Evolutionary conservation across 192 early-diverging fungal genomes (phyloP), one percentile per base, ranked within the genome.

Genomic region (Coemansia sp.): DNA sequence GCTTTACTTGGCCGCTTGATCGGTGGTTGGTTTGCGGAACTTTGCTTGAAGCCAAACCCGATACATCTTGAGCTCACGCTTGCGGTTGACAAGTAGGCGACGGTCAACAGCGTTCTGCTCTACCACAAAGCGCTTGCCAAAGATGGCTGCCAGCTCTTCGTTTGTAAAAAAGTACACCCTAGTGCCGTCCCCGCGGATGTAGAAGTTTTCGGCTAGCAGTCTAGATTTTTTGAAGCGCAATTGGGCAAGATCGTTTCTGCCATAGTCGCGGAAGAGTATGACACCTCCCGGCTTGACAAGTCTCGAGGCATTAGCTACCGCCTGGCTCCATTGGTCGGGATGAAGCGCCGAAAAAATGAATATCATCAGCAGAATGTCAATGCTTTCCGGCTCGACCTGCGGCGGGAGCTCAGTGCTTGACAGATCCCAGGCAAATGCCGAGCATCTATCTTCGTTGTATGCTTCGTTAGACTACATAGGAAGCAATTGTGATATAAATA

Each of bases 41-140:
- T 98, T 98, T 30, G 89, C 94, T 75, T 99, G 98, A 25, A 98
- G 71, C 97, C 97, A 99, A 8, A 91, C 85, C 4, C 97, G 83
- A 77, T 96, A 96, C 98, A 99, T 99, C 68, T 96, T 97, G 30
- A 98, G 77, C 81, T 97, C 89, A 40, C 86, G 70, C 61, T 86
- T 72, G 41, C 98, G 84, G 75, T 99, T 98, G 44, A 98, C 94
- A 17, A 99, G 81, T 67, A 99, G 74, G 25, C 97, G 79, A 33
- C 93, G 82, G 62, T 98, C 98, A 0, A 96, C 87, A 14, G 88
- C 96, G 59, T 95, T 97, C 68, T 99, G 94, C 61, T 92, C 84
- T 29, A 94, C 70, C 29, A 64, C 72, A 61, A 97, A 94, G 55
- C 75, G 81, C 28, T 64, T 81, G 50, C 82, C 57, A 59, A 82